Base-by-base conservation (phyloP, 2,329 filamentous ascomycete genomes). In the Beauveria brongniartii region DNA sequence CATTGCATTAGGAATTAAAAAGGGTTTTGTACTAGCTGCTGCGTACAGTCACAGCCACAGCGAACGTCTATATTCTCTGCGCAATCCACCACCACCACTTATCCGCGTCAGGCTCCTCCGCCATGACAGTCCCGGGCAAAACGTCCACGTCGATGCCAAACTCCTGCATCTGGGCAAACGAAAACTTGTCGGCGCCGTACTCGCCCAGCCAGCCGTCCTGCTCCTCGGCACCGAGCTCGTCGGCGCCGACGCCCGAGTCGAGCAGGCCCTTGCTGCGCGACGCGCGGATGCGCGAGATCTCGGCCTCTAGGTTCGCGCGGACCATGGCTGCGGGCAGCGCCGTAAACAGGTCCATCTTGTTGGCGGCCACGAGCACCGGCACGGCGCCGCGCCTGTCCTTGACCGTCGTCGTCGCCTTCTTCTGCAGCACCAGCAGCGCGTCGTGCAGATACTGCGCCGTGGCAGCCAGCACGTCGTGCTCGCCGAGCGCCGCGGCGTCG, bases 271-370 rank as follows among this genome's bases (percentile, higher is more conserved):
- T 93, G 67, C 87, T 89, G 71, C 86, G 86, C 46, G 89, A 90
- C 61, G 81, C 79, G 53, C 93, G 84, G 57, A 97, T 88, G 55
- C 88, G 84, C 28, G 87, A 85, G 63, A 97, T 85, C 72, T 97
- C 93, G 14, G 81, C 79, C 75, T 97, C 92, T 16, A 99, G 78
- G 65, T 83, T 84, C 58, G 81, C 80, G 73, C 84, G 88, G 62
- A 97, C 90, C 37, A 95, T 79, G 6, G 83, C 81, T 0, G 90
- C 84, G 0, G 94, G 94, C 56, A 97, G 77, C 8, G 93, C 91
- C 0, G 94, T 97, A 72, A 99, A 99, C 1, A 99, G 80, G 72
- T 99, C 94, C 71, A 92, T 83, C 80, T 99, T 99, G 75, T 97
- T 99, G 59, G 92, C 92, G 1, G 92, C 92, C 40, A 99, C 79